Evolutionary conservation across 2,329 filamentous ascomycete genomes (phyloP).

Genomic region (Alternaria sp.): DNA sequence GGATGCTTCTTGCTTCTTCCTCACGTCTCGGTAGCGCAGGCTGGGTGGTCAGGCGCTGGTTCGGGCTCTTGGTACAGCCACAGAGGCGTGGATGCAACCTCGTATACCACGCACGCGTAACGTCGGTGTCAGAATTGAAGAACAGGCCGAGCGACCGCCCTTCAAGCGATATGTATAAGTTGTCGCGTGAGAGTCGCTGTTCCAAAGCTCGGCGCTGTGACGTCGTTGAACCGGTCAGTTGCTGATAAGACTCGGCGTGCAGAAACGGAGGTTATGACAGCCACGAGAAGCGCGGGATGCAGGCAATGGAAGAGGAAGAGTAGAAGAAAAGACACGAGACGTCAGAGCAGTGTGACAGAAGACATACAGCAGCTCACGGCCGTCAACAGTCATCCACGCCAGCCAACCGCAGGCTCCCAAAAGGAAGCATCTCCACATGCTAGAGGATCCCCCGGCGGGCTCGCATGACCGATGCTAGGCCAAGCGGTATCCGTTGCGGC

Average conservation of each 20-base stretch:
- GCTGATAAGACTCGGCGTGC: conserved; percentile 14
- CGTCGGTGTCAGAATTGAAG: background rate
- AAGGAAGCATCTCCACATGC: conserved; percentile 18
- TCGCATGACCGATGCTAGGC: conserved; percentile 32
- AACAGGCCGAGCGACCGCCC: background rate
- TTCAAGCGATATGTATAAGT: background rate
- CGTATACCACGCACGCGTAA: background rate
- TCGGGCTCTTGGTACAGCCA: conserved; percentile 32
- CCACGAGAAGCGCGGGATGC: background rate
- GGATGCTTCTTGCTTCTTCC: conserved; percentile 2
- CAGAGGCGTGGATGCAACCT: conserved; percentile 31
- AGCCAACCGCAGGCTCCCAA: conserved; percentile 9
- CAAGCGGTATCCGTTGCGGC: conserved; percentile 22
- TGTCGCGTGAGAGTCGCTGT: background rate
- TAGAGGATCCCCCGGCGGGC: conserved; percentile 28
- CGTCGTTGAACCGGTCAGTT: conserved; percentile 13
- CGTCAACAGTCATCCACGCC: conserved; percentile 23
- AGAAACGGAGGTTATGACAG: conserved; percentile 1
- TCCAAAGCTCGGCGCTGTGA: conserved; percentile 14
- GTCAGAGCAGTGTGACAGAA: background rate
- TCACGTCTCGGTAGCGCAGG: background rate
- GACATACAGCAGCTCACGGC: conserved; percentile 4
- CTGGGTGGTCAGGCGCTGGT: conserved; percentile 36
- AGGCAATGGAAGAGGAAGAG: conserved; percentile 1
- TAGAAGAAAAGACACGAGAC: conserved; percentile 4